Percentiles rank a stretch among this genome's conserved stretches.
phyloP scores from a whole-genome alignment of 257 asterid species.

The Fraxinus quadrangulata region DNA sequence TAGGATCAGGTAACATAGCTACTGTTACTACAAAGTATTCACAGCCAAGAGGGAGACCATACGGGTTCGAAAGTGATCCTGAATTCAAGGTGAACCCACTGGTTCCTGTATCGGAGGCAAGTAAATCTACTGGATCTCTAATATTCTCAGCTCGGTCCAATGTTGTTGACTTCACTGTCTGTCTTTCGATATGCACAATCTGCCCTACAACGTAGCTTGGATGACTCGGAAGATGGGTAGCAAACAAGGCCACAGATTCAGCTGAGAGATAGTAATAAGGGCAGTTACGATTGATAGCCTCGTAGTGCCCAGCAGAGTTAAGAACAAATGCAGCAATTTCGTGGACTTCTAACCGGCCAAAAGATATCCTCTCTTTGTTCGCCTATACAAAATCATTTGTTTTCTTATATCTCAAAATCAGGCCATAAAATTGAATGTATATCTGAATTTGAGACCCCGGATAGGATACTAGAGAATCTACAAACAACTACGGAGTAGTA shows the following conservation, averaged over 20 bases:
- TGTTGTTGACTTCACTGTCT: slow-evolving; percentile 47
- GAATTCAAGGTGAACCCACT: slow-evolving; percentile 35
- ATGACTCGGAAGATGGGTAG: slow-evolving; percentile 71
- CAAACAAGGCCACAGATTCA: slow-evolving; percentile 83
- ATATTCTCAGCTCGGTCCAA: slow-evolving; percentile 39
- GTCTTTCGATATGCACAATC: slow-evolving; percentile 87
- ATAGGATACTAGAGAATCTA: not conserved
- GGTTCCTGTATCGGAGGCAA: slow-evolving; percentile 50
- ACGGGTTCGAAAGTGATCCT: slow-evolving; percentile 30
- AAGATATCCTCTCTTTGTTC: slow-evolving; percentile 90
- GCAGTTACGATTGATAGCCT: slow-evolving; percentile 80
- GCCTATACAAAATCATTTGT: slow-evolving; percentile 46
- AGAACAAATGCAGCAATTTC: slow-evolving; percentile 91
- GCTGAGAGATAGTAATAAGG: slow-evolving; percentile 81
- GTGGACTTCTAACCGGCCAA: slow-evolving; percentile 76
- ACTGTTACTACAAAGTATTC: slow-evolving; percentile 88
- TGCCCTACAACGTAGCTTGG: slow-evolving; percentile 80
- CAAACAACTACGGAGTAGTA: not conserved
- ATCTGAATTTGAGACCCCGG: not conserved
- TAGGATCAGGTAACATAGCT: slow-evolving; percentile 87
- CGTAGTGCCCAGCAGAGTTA: slow-evolving; percentile 71
- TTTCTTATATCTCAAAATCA: not conserved
- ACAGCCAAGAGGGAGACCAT: slow-evolving; percentile 76
- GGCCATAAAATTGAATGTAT: not conserved
- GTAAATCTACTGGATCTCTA: slow-evolving; percentile 42